Evolutionary conservation across 1,284 basidiomycete species (phyloP).

Genomic region (Porogramme epimiltina): DNA sequence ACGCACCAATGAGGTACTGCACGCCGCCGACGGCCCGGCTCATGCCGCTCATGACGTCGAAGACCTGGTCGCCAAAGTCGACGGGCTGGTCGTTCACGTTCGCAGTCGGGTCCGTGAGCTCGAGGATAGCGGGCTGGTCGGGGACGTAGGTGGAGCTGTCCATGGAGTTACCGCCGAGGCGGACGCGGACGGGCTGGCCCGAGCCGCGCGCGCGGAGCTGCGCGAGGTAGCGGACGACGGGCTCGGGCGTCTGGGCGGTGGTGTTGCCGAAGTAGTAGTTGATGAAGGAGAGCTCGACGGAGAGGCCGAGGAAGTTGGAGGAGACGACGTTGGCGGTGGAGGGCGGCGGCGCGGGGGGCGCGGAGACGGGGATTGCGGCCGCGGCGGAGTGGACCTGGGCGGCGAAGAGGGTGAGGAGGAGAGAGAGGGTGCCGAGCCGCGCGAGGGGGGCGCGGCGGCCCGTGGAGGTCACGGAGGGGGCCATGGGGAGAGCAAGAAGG

Average conservation of each 20-base stretch:
- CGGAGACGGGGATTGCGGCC: constrained; percentile 22
- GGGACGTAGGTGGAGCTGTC: constrained; percentile 42
- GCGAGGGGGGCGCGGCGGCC: not conserved
- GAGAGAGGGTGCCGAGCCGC: not conserved
- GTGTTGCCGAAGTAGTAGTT: constrained; percentile 34
- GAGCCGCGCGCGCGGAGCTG: constrained; percentile 21
- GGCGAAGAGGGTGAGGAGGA: not conserved
- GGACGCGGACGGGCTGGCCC: constrained; percentile 42
- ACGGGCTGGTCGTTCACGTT: constrained; percentile 50
- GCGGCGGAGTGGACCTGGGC: constrained; percentile 1
- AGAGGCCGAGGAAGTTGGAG: constrained; percentile 32
- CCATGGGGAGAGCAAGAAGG: not conserved
- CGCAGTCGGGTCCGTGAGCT: constrained; percentile 35
- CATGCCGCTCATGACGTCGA: constrained; percentile 45
- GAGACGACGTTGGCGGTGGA: constrained; percentile 26
- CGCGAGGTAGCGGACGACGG: constrained; percentile 26
- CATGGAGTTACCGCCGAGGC: constrained; percentile 52
- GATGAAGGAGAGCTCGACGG: constrained; percentile 32
- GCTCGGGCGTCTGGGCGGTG: constrained; percentile 25
- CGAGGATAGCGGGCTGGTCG: constrained; percentile 42
- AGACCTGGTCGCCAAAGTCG: constrained; percentile 46
- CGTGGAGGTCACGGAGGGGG: not conserved
- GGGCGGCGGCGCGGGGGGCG: constrained; percentile 20
- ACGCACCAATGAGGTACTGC: constrained; percentile 46
- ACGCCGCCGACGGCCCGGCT: constrained; percentile 39